Evolutionary conservation across 192 early-diverging fungal genomes (phyloP).

Genomic region (Lobosporangium transversale): DNA sequence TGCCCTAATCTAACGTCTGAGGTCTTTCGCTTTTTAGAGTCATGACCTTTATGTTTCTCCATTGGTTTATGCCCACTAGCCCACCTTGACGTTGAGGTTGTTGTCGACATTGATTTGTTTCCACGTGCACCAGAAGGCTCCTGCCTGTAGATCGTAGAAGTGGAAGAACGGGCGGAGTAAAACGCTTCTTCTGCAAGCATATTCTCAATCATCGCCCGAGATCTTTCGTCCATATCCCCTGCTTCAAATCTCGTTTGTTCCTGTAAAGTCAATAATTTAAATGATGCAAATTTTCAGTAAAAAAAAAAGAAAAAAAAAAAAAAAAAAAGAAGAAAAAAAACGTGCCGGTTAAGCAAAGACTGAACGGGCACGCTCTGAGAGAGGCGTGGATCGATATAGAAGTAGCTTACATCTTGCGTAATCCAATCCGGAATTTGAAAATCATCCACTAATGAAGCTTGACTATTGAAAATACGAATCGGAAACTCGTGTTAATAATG

Average conservation of each 20-base stretch:
- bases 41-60: conserved; percentile 25
- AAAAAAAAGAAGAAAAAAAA: no score
- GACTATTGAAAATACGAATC: background rate
- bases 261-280: conserved; percentile 15
- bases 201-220: conserved; percentile 63
- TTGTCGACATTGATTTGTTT: conserved; percentile 6
- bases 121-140: background rate
- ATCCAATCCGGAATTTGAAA: conserved; percentile 49
- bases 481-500: no score
- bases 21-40: conserved; percentile 41
- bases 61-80: background rate
- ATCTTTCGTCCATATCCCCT: conserved; percentile 64
- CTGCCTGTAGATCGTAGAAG: background rate
- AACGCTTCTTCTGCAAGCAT: conserved; percentile 73
- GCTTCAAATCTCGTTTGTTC: conserved; percentile 22
- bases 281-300: background rate
- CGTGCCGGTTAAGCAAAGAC: no score
- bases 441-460: conserved; percentile 19
- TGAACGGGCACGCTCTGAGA: no score
- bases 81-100: conserved; percentile 6
- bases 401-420: conserved; percentile 33
- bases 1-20: conserved; percentile 30
- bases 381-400: no score
- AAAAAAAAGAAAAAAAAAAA: background rate
- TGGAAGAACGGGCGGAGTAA: conserved; percentile 58